phyloP scores from a whole-genome alignment of 306 rosid species.

The Alnus glutinosa region DNA sequence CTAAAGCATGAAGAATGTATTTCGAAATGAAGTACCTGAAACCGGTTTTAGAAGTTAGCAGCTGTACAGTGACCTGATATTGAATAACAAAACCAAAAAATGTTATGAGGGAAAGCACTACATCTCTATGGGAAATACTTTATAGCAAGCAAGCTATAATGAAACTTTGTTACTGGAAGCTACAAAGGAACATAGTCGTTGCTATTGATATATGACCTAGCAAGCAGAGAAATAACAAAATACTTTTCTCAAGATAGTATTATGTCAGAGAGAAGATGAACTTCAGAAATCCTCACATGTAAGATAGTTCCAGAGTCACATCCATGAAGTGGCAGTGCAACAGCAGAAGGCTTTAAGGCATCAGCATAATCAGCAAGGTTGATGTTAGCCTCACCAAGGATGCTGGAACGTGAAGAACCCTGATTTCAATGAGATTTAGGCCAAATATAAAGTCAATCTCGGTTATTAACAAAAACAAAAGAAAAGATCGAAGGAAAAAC shows the following conservation, averaged over 20 bases:
- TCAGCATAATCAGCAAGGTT: slow-evolving; percentile 91
- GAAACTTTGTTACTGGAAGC: slow-evolving; percentile 22
- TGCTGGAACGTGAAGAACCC: slow-evolving; percentile 97
- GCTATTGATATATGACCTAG: slow-evolving; percentile 14
- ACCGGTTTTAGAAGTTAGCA: slow-evolving; percentile 98
- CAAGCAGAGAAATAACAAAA: slow-evolving; percentile 13
- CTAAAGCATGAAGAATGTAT: slow-evolving; percentile 34
- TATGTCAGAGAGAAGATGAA: slow-evolving; percentile 26
- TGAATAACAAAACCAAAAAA: slow-evolving; percentile 39
- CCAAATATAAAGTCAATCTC: slow-evolving; percentile 35
- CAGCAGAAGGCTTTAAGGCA: slow-evolving; percentile 82
- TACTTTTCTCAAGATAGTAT: slow-evolving; percentile 11
- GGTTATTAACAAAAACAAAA: slow-evolving; percentile 28
- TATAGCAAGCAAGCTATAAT: slow-evolving; percentile 15
- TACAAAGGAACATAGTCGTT: slow-evolving; percentile 12
- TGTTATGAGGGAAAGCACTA: slow-evolving; percentile 27
- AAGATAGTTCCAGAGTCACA: slow-evolving; percentile 77
- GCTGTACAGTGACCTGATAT: slow-evolving; percentile 95
- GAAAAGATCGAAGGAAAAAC: background rate
- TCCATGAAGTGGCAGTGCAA: slow-evolving; percentile 73
- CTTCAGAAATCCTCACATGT: slow-evolving; percentile 70
- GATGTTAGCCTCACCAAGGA: slow-evolving; percentile 88
- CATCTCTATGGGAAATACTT: slow-evolving; percentile 24
- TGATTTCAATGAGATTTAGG: slow-evolving; percentile 40
- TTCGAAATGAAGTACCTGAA: slow-evolving; percentile 69